A percentile compares a stretch with the other conserved stretches of the same genome.
Evolutionary conservation across 2,329 filamentous ascomycete species (phyloP).

Genomic region (Diplodia sapinea): DNA sequence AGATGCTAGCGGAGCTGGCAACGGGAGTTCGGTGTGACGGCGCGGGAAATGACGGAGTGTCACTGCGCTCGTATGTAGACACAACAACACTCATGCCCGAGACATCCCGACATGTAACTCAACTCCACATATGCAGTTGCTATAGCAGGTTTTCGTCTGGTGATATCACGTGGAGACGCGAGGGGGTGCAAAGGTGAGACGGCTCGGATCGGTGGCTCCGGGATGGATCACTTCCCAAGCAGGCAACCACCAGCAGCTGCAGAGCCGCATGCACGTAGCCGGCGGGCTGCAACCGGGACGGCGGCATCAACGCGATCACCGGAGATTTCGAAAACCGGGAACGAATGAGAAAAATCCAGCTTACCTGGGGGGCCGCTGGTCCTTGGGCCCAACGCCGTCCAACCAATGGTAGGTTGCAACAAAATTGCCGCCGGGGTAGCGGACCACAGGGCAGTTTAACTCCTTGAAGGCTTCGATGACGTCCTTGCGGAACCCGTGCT

Average conservation of each 20-base stretch:
- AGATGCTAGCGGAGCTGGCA: neutral
- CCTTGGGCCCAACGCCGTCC: constrained; percentile 77
- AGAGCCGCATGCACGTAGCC: constrained; percentile 28
- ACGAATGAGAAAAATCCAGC: constrained; percentile 9
- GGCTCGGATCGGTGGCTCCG: constrained; percentile 4
- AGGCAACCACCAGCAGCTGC: neutral
- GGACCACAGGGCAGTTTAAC: constrained; percentile 75
- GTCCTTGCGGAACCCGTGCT: constrained; percentile 77
- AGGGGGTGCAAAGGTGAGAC: neutral
- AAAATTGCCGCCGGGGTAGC: constrained; percentile 86
- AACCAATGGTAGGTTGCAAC: constrained; percentile 85
- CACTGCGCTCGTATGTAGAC: neutral
- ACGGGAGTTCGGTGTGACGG: neutral
- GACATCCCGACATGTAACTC: constrained; percentile 3
- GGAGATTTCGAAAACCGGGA: constrained; percentile 9
- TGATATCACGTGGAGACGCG: constrained; percentile 7
- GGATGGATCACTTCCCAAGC: constrained; percentile 7
- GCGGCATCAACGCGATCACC: constrained; percentile 8
- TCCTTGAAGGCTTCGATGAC: constrained; percentile 76
- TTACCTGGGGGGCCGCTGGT: constrained; percentile 66
- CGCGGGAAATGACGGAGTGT: neutral
- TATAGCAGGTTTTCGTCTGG: constrained; percentile 8
- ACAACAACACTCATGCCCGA: neutral
- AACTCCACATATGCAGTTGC: constrained; percentile 15
- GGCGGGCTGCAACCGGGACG: constrained; percentile 8